Evolutionary conservation across 2,329 filamentous ascomycete genomes (phyloP), one percentile per base, ranked within the genome.

Genomic region (Cadophora malorum): DNA sequence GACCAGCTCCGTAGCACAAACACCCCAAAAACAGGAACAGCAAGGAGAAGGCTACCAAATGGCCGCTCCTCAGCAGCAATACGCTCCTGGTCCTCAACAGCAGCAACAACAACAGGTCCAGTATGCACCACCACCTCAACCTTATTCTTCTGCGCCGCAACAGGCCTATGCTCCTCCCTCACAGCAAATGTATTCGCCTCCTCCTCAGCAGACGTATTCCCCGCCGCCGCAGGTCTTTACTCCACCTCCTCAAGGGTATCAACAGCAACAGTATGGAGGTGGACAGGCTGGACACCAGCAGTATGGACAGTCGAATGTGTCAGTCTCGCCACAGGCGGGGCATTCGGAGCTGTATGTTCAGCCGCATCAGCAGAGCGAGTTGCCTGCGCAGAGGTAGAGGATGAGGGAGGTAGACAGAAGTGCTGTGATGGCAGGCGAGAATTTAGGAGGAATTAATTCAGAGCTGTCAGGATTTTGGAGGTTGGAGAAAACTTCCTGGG

Each of bases 1-100:
- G 23, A 25, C 31, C 10, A 31, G 58, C 3, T 14, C 21, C 14
- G 35, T 38, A n/a, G 14, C 38, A 28, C 35, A 49, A n/a, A 31
- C 59, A 25, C 53, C 59, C 4, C 67, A 59, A 25, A 68, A 60
- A 53, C 56, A 65, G 52, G 49, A 68, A 12, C 63, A 61, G 23
- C 58, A 68, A 53, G 56, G 58, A 33, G 63, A 64, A 45, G 67
- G 67, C 19, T 68, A 63, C 35, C 67, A 53, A 45, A 68, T 68
- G 66, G 63, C 58, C 7, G 41, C 66, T 16, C n/a, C 65, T 47
- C 64, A 66, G 21, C 50, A 50, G 9, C 56, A 59, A 23, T 67
- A 63, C 25, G 58, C 35, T 16, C 19, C 38, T 25, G 33, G 6
- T 31, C n/a, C 63, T 23, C 55, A 53, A 41, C 28, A 49, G 16